Evolutionary conservation across 176 grass and related monocot genomes (phyloP).

Genomic region (Oryza glaberrima): DNA sequence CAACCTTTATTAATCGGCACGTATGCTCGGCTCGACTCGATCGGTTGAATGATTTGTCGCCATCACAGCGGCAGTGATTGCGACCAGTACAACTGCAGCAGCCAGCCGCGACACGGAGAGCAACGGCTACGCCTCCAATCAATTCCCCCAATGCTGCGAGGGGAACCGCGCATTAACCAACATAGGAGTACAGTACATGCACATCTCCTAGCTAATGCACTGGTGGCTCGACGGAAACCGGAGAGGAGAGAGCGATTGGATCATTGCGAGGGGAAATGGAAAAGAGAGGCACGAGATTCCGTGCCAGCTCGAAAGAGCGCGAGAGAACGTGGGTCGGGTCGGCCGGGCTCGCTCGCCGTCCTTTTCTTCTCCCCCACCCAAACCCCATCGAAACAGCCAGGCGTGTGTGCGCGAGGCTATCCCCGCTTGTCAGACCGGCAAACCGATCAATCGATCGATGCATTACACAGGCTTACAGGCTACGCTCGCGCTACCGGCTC

Average conservation of each 20-base stretch:
- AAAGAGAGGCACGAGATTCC: slow-evolving; percentile 51
- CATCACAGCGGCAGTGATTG: slow-evolving; percentile 38
- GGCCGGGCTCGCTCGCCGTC: slow-evolving; percentile 13
- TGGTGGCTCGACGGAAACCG: slow-evolving; percentile 20
- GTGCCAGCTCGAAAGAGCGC: slow-evolving; percentile 53
- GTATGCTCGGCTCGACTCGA: neutral
- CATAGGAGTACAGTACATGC: neutral
- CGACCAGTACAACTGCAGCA: slow-evolving; percentile 12
- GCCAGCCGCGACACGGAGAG: neutral
- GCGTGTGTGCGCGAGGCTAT: slow-evolving; percentile 23
- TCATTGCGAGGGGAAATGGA: slow-evolving; percentile 22
- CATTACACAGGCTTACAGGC: neutral
- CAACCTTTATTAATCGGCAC: neutral
- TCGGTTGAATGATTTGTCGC: slow-evolving; percentile 33
- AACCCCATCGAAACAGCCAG: neutral
- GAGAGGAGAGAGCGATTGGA: neutral
- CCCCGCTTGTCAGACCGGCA: slow-evolving; percentile 27
- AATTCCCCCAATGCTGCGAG: slow-evolving; percentile 2
- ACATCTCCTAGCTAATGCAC: neutral
- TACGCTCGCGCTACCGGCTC: slow-evolving; percentile 40
- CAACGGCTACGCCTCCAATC: slow-evolving; percentile 27
- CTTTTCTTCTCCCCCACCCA: slow-evolving; percentile 32
- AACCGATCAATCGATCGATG: neutral
- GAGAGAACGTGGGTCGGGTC: slow-evolving; percentile 51
- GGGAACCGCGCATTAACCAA: slow-evolving; percentile 21